Evolutionary conservation across 2,329 filamentous ascomycete genomes (phyloP), one percentile per base, ranked within the genome.

Genomic region (Ploettnerulaceae sp.): DNA sequence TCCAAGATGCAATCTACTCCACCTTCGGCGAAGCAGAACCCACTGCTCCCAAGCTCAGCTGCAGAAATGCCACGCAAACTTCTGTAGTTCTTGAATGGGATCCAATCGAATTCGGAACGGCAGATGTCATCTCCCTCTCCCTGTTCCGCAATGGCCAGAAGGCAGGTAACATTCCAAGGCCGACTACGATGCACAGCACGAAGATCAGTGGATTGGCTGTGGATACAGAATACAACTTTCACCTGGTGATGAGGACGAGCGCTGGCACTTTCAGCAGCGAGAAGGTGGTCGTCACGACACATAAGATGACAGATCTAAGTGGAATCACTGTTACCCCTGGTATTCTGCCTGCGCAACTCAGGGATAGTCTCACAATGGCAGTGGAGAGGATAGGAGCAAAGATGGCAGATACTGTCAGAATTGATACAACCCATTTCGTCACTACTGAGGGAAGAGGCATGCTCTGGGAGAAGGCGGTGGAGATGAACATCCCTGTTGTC

Each of bases 41-140:
- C 24, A 71, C 77, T 18, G 73, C 84, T 1, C 93, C 93, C 6
- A 69, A 86, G 40, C 81, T 98, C 26, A 87, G 89, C 62, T 94
- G 93, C 68, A 86, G 89, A 69, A 98, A 97, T 75, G 90, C 91
- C 45, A 98, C 93, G 1, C 93, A 98, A 69, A 98, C 93, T n/a
- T 94, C 88, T 21, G 85, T 97, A 35, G 93, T 98, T 28, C 85
- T 98, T 42, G 93, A 97, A 70, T 98, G 93, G 93, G 93, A 97
- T 55, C 89, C 91, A 25, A 86, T 98, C 63, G 79, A 91, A 60
- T 81, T 96, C 39, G 93, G 90, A 17, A 97, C 91, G 4, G 89
- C 93, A 54, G 89, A 93, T 64, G 77, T 97, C 52, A 84, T 93
- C 61, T 91, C 86, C 39, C 78, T 98, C 43, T 89, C 86, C 48